These are phyloP conservation scores for Trametes punicea DNA, from an alignment of 768 basidiomycete species.

Conservation along the genomic window DNA sequence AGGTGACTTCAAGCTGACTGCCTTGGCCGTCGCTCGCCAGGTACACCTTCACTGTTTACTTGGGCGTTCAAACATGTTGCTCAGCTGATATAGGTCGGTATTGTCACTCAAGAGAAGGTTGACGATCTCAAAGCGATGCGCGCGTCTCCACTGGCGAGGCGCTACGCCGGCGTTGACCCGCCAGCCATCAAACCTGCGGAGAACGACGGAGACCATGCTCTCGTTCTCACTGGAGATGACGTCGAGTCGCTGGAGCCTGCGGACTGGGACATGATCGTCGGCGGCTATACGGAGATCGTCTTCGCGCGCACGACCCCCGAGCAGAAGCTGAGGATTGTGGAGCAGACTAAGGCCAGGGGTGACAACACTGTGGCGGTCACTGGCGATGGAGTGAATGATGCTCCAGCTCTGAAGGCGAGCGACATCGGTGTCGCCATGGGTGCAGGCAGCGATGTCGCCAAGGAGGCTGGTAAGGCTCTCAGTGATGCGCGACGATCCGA, in stretches of 20 bases:
- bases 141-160: constrained; percentile 17
- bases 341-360: constrained; percentile 49
- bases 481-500: too few species aligned
- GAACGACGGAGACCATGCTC: constrained; percentile 36
- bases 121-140: constrained; percentile 35
- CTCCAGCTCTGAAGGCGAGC: constrained; percentile 54
- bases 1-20: constrained; percentile 58
- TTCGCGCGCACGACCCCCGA: constrained; percentile 63
- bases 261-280: constrained; percentile 41
- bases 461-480: constrained; percentile 46
- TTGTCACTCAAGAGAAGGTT: constrained; percentile 37
- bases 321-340: constrained; percentile 64
- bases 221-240: constrained; percentile 46
- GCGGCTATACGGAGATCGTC: constrained; percentile 47
- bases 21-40: constrained; percentile 59
- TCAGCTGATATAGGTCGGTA: constrained; percentile 43
- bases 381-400: constrained; percentile 65
- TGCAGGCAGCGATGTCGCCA: constrained; percentile 47
- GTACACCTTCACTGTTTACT: constrained; percentile 51
- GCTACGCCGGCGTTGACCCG: constrained; percentile 17
- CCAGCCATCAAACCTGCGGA: constrained; percentile 34
- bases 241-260: constrained; percentile 33
- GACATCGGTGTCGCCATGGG: constrained; percentile 65
- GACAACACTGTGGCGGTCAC: constrained; percentile 59
- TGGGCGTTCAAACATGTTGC: too few species aligned